phyloP scores from a whole-genome alignment of 345 rosid genomes.

The Capsella bursapastoris region DNA sequence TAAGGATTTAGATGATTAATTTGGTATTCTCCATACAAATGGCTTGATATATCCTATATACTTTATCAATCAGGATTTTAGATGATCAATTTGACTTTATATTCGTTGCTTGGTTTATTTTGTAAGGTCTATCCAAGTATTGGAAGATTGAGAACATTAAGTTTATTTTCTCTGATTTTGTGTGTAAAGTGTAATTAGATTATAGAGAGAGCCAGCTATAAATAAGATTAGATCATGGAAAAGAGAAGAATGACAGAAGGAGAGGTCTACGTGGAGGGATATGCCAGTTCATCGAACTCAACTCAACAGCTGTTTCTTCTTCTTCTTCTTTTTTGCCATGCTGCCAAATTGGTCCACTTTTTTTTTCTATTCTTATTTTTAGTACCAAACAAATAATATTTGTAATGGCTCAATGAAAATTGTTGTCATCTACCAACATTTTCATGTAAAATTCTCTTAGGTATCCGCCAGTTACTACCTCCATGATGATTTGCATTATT shows the following conservation, averaged over 20 bases:
- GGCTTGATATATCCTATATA: no score
- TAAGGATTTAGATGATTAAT: no score
- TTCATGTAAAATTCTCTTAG: conserved; percentile 6
- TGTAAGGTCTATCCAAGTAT: no score
- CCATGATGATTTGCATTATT: not conserved
- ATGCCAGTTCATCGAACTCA: conserved; percentile 42
- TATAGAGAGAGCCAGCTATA: not conserved
- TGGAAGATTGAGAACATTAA: no score
- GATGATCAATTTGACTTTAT: no score
- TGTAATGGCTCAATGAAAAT: conserved; percentile 14
- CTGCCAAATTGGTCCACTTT: conserved; percentile 34
- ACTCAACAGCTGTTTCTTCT: conserved; percentile 27
- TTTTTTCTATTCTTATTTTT: not conserved
- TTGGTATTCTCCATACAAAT: no score
- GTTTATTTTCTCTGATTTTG: no score
- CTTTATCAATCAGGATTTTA: no score
- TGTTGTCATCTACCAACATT: conserved; percentile 38
- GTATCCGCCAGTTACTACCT: not conserved
- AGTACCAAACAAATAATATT: conserved; percentile 18
- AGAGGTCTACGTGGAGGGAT: conserved; percentile 41
- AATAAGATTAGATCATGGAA: not conserved
- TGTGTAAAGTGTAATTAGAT: not conserved
- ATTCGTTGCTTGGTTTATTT: no score
- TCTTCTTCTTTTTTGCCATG: conserved; percentile 26
- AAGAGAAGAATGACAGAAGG: conserved; percentile 27